These are phyloP conservation scores for Plasmodium malariae DNA, from an alignment of 169 alveolate species.

Conservation along the genomic window DNA sequence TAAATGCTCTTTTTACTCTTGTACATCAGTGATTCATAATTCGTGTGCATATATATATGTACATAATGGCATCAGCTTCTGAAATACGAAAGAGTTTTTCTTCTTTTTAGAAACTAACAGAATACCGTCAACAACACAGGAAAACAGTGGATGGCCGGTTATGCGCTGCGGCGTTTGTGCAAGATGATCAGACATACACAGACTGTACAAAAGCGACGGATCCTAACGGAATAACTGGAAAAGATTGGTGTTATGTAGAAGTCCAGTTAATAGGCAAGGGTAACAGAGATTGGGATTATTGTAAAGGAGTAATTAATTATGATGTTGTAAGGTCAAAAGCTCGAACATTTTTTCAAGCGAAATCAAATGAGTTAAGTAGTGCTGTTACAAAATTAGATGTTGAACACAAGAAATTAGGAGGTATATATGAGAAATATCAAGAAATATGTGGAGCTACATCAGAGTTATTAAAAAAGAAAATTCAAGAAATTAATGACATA, in stretches of 20 bases:
- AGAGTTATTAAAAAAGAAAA: constrained; percentile 79
- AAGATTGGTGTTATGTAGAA: constrained; percentile 94
- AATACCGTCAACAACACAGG: constrained; percentile 92
- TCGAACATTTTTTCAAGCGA: constrained; percentile 55
- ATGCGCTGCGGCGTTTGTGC: constrained; percentile 95
- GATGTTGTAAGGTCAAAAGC: constrained; percentile 88
- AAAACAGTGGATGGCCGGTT: constrained; percentile 92
- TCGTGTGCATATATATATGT: background rate
- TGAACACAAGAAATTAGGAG: constrained; percentile 48
- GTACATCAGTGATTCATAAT: no score
- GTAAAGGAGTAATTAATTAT: constrained; percentile 88
- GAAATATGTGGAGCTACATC: constrained; percentile 81
- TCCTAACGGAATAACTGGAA: constrained; percentile 91
- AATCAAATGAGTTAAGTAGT: constrained; percentile 33
- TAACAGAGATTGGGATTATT: constrained; percentile 92
- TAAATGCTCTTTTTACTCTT: no score
- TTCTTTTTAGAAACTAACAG: constrained; percentile 88
- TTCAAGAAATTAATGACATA: constrained; percentile 80
- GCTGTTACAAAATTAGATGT: constrained; percentile 60
- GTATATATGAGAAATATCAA: constrained; percentile 66
- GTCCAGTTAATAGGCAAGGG: constrained; percentile 93
- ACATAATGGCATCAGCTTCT: background rate
- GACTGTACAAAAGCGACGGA: constrained; percentile 92
- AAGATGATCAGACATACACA: constrained; percentile 91
- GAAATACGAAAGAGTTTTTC: background rate